A percentile compares a stretch with the other conserved stretches of the same genome.
Evolutionary conservation across 1,139 yeast genomes (phyloP).

Genomic region (Suhomyces bolitotheri): DNA sequence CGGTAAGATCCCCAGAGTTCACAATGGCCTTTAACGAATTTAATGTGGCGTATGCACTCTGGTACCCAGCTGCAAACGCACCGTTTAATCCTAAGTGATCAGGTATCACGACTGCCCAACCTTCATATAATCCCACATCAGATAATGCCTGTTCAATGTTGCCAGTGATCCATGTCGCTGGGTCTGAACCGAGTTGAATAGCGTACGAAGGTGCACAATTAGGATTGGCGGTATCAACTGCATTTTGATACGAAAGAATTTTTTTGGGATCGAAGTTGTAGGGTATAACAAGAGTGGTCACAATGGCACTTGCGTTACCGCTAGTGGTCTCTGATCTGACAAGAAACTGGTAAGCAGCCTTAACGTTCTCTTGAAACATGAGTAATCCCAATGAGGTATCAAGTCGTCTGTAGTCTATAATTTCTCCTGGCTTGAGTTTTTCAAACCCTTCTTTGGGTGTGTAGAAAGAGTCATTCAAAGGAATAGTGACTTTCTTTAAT

Average conservation of each 20-base stretch:
- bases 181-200: conserved; percentile 22
- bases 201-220: conserved; percentile 39
- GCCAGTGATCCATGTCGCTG: conserved; percentile 4
- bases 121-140: conserved; percentile 22
- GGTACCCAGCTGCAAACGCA: conserved; percentile 32
- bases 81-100: conserved; percentile 35
- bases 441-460: conserved; percentile 28
- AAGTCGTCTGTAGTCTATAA: conserved; percentile 25
- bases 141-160: conserved; percentile 14
- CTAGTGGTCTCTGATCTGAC: conserved; percentile 35
- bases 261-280: conserved; percentile 29
- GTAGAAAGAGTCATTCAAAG: conserved; percentile 29
- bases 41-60: conserved; percentile 30
- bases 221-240: conserved; percentile 31
- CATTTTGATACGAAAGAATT: conserved; percentile 36
- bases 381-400: background rate
- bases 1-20: conserved; percentile 25
- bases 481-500: conserved; percentile 2
- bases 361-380: conserved; percentile 16
- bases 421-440: conserved; percentile 24
- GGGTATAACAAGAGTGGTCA: conserved; percentile 35
- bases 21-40: conserved; percentile 31
- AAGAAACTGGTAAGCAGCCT: conserved; percentile 33
- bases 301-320: conserved; percentile 33
- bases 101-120: conserved; percentile 35